Base-by-base conservation (phyloP, 768 basidiomycete genomes). In the Mycena alexandri region DNA sequence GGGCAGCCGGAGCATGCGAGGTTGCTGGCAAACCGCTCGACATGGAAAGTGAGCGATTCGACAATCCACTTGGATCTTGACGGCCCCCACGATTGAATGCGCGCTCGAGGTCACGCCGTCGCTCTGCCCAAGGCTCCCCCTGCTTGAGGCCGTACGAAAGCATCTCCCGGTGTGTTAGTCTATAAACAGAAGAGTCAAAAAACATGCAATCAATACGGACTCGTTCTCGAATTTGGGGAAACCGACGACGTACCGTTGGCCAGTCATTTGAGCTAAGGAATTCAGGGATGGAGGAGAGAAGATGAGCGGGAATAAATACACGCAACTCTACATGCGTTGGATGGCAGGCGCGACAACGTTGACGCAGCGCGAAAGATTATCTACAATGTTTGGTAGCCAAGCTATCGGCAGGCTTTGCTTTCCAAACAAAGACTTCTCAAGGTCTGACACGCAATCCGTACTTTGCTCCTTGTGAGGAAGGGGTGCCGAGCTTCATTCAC, bases 141-240 rank as follows among this genome's bases (percentile, higher is more conserved):
- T 73, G 72, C 60, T 75, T 77, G 63, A 75, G 77, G 5, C 76
- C 77, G 61, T 79, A 77, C 5, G 76, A 69, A 44, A 76, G 65
- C 69, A 78, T 68, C 9, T 79, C 79, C 38, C 69, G 69, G 57
- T 68, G 44, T 9, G 63, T 65, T 16, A 68, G 44, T 63, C 67
- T 68, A 22, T 43, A n/a, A 38, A 52, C 17, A 53, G 34, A 24
- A 14, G 13, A 29, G 29, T 29, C 29, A 29, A 29, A 29, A 29
- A 29, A 29, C 29, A 3, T 29, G 29, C 29, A 6, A 29, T 29
- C 29, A 29, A 29, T 29, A 29, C 29, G 24, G 19, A 24, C 41
- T 24, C 38, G 5, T 22, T 38, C 16, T 24, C 19, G 11, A 33
- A 46, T 46, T 19, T 29, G 17, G 21, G 16, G 12, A 43, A n/a